Percentiles rank a stretch among this genome's conserved stretches.
Conservation (phyloP, 164 flowering plant genomes). For the Buxus sempervirens region DNA sequence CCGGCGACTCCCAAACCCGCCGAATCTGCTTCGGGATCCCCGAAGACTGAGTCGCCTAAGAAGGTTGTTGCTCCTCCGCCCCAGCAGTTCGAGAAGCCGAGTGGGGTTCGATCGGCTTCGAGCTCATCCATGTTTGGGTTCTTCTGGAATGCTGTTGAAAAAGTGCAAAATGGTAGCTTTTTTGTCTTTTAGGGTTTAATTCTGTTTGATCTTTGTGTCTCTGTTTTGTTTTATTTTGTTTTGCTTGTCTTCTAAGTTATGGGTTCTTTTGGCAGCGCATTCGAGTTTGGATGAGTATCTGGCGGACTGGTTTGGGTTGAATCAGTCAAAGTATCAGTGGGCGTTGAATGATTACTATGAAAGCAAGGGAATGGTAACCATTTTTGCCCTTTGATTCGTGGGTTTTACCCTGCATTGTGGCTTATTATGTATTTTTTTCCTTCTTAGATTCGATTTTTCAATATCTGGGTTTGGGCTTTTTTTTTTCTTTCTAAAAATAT, state of each 20-base stretch:
- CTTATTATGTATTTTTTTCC: not conserved
- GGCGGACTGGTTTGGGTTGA: slow-evolving; percentile 89
- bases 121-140: slow-evolving; percentile 41
- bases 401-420: not conserved
- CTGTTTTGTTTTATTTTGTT: not conserved
- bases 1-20: slow-evolving; percentile 28
- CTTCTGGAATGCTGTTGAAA: slow-evolving; percentile 66
- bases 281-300: slow-evolving; percentile 81
- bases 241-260: slow-evolving; percentile 1
- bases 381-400: not conserved
- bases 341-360: slow-evolving; percentile 92
- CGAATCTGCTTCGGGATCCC: not conserved
- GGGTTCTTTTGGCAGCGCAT: slow-evolving; percentile 52
- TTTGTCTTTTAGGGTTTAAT: not conserved
- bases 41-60: slow-evolving; percentile 10
- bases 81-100: slow-evolving; percentile 40
- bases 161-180: slow-evolving; percentile 68
- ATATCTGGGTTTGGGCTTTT: not conserved
- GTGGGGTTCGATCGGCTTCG: slow-evolving; percentile 13
- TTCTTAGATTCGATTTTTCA: not conserved
- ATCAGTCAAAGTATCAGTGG: slow-evolving; percentile 97
- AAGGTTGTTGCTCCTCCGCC: slow-evolving; percentile 44
- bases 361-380: slow-evolving; percentile 69
- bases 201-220: not conserved
- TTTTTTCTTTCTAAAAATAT: too few relatives aligned